Conservation (phyloP, 2,329 filamentous ascomycete genomes). For the Colletotrichum lentis region DNA sequence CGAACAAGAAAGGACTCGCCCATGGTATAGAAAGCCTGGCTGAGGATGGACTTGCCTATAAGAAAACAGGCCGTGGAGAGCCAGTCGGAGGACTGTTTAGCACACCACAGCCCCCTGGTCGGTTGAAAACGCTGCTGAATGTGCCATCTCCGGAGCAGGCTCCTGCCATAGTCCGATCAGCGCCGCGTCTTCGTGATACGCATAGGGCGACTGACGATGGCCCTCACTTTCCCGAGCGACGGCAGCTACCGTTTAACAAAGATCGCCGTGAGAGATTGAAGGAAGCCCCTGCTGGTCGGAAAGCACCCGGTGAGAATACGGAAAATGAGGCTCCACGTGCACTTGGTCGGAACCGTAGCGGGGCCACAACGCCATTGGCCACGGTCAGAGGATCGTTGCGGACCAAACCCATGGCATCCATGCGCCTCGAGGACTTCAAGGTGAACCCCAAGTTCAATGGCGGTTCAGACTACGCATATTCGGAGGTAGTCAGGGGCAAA, state of each 20-base stretch:
- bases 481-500: slow-evolving; percentile 76
- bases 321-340: slow-evolving; percentile 14
- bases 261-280: slow-evolving; percentile 31
- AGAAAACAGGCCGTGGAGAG: slow-evolving; percentile 28
- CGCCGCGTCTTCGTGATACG: slow-evolving; percentile 40
- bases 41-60: slow-evolving; percentile 56
- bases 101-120: slow-evolving; percentile 41
- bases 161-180: slow-evolving; percentile 42
- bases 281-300: slow-evolving; percentile 20
- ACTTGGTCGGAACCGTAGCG: slow-evolving; percentile 12
- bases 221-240: slow-evolving; percentile 50
- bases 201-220: slow-evolving; percentile 39
- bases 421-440: slow-evolving; percentile 79
- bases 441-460: slow-evolving; percentile 78
- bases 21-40: slow-evolving; percentile 55
- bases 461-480: slow-evolving; percentile 75
- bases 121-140: slow-evolving; percentile 49
- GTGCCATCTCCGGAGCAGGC: slow-evolving; percentile 41
- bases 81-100: slow-evolving; percentile 33
- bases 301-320: not conserved
- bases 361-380: slow-evolving; percentile 22
- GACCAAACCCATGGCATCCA: slow-evolving; percentile 61
- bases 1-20: slow-evolving; percentile 42
- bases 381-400: slow-evolving; percentile 57
- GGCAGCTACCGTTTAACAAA: slow-evolving; percentile 54